Evolutionary conservation across 2,329 filamentous ascomycete genomes (phyloP), one percentile per base, ranked within the genome.

Genomic region (Talaromyces rugulosus): DNA sequence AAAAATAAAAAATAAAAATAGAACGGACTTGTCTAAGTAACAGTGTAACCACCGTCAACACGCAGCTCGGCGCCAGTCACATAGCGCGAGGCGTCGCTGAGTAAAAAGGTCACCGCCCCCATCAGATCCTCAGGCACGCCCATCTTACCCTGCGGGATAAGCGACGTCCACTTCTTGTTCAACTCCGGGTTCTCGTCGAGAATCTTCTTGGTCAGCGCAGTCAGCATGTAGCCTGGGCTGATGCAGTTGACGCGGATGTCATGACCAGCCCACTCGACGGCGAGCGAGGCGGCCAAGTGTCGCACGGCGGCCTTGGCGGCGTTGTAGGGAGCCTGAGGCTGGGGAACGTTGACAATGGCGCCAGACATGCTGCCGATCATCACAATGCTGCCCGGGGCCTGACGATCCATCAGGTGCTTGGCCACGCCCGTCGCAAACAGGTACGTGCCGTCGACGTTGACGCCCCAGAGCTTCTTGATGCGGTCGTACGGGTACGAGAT

Each of bases 291-390:
- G 12, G 92, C 92, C 64, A 98, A 79, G 77, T 98, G 94, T 65
- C 93, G 85, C 53, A 98, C 90, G 11, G 91, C 95, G 40, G 95
- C 94, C 79, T 98, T 98, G 65, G 92, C 87, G 5, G 90, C 91
- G 73, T 97, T 97, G 80, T 97, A 97, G 0, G 93, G 92, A 53
- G 86, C 91, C 75, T 98, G 94, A 0, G 92, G 92, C 76, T 98
- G 94, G 16, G 94, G 94, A 8, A 97, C 90, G 72, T 98, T 98
- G 77, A 98, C 94, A 70, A 98, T 93, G 60, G 89, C 80, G 52
- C 93, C 94, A 58, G 89, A 93, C 93, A 98, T 98, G 83, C 90
- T 95, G 31, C 93, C 94, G 71, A 96, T 95, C 81, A 96, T 90
- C 69, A 97, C 91, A 75, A 98, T 93, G 79, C 89, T 95, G 51